Base-by-base conservation (phyloP, 2,329 filamentous ascomycete species). In the Trichocomaceae sp. region DNA sequence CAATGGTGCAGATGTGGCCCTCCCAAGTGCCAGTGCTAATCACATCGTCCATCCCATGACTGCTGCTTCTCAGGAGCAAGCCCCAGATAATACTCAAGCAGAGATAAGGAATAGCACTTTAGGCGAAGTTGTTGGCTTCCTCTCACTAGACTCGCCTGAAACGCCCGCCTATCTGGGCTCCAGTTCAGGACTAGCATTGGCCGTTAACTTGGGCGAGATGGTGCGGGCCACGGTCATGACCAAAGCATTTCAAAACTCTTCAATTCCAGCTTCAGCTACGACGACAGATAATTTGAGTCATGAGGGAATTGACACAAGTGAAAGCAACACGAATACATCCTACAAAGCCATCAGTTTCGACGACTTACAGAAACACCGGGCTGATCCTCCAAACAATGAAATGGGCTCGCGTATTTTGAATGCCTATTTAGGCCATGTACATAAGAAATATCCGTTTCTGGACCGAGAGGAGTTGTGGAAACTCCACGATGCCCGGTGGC, bases 141-240 rank as follows among this genome's bases (percentile, higher is more conserved):
- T 79, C 17, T 75, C 76, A 12, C 64, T 77, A 31, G 77, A 74
- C 51, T 64, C 66, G 1, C 64, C 64, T 5, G 76, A 77, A 56
- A 74, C 77, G 6, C 74, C 75, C 15, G 75, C 76, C 22, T 79
- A 80, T 59, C 72, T 79, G 22, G 76, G 76, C 22, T 73, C 75
- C 8, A 78, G 76, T 19, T 78, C 76, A 10, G 77, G 77, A 8
- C 69, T 79, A 31, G 73, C 75, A 13, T 61, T 80, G 45, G 77
- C 77, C 5, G 68, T 75, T 8, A 76, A 79, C 58, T 66, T 80
- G 7, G 76, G 77, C 20, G 75, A 78, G 50, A 79, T 80, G 75
- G 77, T 79, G 8, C 77, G 79, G 59, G 75, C 76, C 0, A 79
- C 77, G 17, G 76, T 79, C 1, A 79, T 77, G 77, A 78, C 78